These are phyloP conservation scores for Botrytis elliptica DNA, from an alignment of 2,329 filamentous ascomycete species.

Conservation along the genomic window DNA sequence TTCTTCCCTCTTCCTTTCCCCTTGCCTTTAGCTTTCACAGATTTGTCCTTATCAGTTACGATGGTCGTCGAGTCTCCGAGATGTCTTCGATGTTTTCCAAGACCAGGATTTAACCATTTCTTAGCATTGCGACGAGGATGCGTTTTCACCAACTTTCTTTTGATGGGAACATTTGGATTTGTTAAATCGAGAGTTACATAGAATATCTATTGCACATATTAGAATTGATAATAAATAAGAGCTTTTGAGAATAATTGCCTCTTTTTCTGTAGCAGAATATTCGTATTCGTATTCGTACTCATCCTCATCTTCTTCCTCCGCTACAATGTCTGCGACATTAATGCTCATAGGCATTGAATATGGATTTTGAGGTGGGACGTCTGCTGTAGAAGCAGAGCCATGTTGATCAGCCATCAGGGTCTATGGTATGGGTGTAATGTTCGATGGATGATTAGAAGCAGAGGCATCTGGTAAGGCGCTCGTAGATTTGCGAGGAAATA, in stretches of 20 bases:
- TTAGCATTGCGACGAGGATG: constrained; percentile 26
- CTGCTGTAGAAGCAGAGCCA: constrained; percentile 19
- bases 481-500: neutral
- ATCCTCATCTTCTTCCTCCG: constrained; percentile 52
- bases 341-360: constrained; percentile 19
- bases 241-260: constrained; percentile 44
- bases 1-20: constrained; percentile 19
- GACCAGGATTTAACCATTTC: constrained; percentile 26
- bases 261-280: constrained; percentile 62
- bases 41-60: constrained; percentile 8
- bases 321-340: constrained; percentile 15
- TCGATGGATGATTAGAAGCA: constrained; percentile 23
- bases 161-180: constrained; percentile 36
- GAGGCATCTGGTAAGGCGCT: constrained; percentile 27
- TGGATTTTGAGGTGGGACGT: constrained; percentile 28
- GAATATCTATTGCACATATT: constrained; percentile 50
- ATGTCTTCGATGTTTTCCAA: constrained; percentile 19
- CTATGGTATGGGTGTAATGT: constrained; percentile 32
- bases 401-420: constrained; percentile 31
- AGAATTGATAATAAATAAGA: constrained; percentile 8
- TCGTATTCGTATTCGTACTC: constrained; percentile 67
- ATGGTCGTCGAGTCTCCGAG: constrained; percentile 16
- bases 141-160: constrained; percentile 24
- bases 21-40: neutral
- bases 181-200: constrained; percentile 64